Evolutionary conservation across 345 rosid genomes (phyloP), one percentile per base, ranked within the genome.

Genomic region (Atalantia buxifolia): DNA sequence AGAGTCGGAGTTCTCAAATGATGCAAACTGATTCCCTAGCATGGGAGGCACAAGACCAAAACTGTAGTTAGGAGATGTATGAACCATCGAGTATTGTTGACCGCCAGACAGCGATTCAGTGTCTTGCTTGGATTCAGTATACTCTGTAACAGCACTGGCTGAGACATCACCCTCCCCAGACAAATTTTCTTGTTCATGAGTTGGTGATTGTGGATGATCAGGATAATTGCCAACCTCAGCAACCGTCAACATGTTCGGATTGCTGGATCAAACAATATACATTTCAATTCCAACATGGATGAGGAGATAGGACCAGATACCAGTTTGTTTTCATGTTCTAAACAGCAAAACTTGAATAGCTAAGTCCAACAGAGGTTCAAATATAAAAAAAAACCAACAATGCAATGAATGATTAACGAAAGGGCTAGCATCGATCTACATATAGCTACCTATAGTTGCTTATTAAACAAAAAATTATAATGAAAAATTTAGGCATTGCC

Each of bases 1-100:
- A 82, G 94, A 87, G 77, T 95, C 97, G 7, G 94, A 79, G 79
- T 82, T 95, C 79, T 92, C 98, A 81, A 88, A 86, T 60, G 90
- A 81, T 71, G 89, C 86, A 81, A 85, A 81, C 80, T 90, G 97
- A 80, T 88, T 84, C 73, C 93, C 88, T 79, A 87, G 69, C 77
- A 89, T 80, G 75, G 98, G 89, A 78, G 94, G 91, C 83, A 81
- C 83, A 78, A 84, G 56, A 72, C 98, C 98, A 75, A 81, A 86
- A 74, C 79, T 85, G 86, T 87, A 88, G 85, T 80, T 89, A 36
- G 92, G 91, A 77, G 85, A 80, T 69, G 90, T 83, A 72, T 89
- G 94, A 76, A 87, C 91, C 71, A 83, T 82, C 2, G 94, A 80
- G 84, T 77, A 83, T 64, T 88, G 98, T 62, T 91, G 88, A 67